Evolutionary conservation across 1,284 basidiomycete genomes (phyloP).

Genomic region (Moesziomyces sp.): DNA sequence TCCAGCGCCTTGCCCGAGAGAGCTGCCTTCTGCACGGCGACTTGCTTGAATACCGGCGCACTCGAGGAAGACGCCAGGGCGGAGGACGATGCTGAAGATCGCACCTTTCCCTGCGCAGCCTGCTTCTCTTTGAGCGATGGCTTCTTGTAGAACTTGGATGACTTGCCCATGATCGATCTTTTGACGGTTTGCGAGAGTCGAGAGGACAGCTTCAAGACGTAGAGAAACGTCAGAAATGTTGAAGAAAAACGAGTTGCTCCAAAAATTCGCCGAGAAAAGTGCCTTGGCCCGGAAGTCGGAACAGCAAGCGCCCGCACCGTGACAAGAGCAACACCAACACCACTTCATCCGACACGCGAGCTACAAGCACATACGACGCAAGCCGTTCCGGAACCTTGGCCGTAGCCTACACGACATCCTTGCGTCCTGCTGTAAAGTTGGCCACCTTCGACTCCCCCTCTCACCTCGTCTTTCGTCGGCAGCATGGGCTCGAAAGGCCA

Average conservation of each 20-base stretch:
- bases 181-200: neutral
- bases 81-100: constrained; percentile 25
- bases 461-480: neutral
- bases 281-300: neutral
- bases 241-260: neutral
- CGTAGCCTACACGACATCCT: neutral
- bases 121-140: constrained; percentile 52
- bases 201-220: neutral
- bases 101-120: constrained; percentile 28
- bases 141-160: constrained; percentile 54
- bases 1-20: constrained; percentile 36
- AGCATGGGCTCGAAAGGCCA: constrained; percentile 49
- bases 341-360: neutral
- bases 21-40: constrained; percentile 24
- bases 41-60: constrained; percentile 25
- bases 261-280: neutral
- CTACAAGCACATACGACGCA: neutral
- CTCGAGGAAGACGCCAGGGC: constrained; percentile 1
- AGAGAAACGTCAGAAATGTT: neutral
- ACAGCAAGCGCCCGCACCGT: neutral
- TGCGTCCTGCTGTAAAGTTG: no score
- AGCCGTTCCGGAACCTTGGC: neutral
- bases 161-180: constrained; percentile 36
- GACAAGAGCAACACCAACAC: constrained; percentile 7
- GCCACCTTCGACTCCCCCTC: neutral